Percentiles rank a stretch among this genome's conserved stretches.
These are phyloP conservation scores for Neurospora tetraspora DNA, from an alignment of 495 filamentous ascomycete genomes.

Conservation along the genomic window DNA sequence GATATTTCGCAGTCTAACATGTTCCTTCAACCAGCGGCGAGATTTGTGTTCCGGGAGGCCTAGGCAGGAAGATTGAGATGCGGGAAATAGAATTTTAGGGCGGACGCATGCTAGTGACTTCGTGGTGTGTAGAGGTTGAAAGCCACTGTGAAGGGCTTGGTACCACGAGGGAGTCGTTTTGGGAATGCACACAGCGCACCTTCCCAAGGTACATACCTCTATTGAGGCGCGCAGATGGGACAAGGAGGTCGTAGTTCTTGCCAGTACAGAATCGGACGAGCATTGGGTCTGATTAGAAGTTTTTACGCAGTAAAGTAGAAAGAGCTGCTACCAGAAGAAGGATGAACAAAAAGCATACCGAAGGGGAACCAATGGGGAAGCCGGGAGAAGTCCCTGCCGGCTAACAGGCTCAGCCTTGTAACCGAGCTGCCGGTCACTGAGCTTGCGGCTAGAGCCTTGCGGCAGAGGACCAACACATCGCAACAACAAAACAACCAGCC, in stretches of 20 bases:
- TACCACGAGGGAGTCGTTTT: too few species aligned
- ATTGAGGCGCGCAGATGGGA: background rate
- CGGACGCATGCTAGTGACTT: background rate
- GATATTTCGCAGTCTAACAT: background rate
- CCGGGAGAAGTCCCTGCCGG: background rate
- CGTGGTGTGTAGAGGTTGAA: too few species aligned
- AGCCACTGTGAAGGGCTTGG: too few species aligned
- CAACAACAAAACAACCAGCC: background rate
- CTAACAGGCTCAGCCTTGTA: background rate
- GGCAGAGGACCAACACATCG: background rate
- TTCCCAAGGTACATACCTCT: too few species aligned
- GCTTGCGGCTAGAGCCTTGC: background rate
- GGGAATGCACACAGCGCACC: too few species aligned
- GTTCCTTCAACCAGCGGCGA: background rate
- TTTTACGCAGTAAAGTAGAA: background rate
- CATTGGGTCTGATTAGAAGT: background rate
- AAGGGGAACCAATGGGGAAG: background rate
- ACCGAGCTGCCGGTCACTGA: background rate
- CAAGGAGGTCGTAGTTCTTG: background rate
- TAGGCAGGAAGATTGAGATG: background rate
- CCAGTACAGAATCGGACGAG: background rate
- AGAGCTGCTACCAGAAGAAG: background rate
- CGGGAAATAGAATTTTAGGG: background rate
- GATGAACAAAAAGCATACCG: background rate
- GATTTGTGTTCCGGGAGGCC: background rate